phyloP scores from a whole-genome alignment of 192 early-diverging fungal genomes.

The Coemansia sp. region DNA sequence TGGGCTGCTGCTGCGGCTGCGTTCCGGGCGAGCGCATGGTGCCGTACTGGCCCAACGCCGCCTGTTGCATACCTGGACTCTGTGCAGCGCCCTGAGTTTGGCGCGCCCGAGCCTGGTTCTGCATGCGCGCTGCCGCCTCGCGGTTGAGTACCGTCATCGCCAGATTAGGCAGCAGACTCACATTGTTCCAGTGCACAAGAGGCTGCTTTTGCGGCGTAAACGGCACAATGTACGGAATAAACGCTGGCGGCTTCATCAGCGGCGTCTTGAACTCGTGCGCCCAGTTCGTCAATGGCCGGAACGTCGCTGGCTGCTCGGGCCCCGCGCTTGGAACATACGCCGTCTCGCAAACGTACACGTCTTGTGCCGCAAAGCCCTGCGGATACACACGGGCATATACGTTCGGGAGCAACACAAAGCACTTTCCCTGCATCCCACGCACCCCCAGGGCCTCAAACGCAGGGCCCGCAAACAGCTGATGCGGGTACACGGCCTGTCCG shows the following conservation, averaged over 20 bases:
- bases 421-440: slow-evolving; percentile 45
- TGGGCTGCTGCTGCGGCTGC: slow-evolving; percentile 7
- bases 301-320: slow-evolving; percentile 15
- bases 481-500: slow-evolving; percentile 47
- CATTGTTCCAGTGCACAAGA: slow-evolving; percentile 30
- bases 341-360: slow-evolving; percentile 49
- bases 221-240: slow-evolving; percentile 44
- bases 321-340: slow-evolving; percentile 15
- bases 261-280: slow-evolving; percentile 50
- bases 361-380: slow-evolving; percentile 41
- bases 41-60: neutral
- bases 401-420: slow-evolving; percentile 42
- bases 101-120: slow-evolving; percentile 17
- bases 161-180: slow-evolving; percentile 29
- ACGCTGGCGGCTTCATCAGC: slow-evolving; percentile 42
- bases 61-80: slow-evolving; percentile 2
- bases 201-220: slow-evolving; percentile 36
- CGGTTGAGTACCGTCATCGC: slow-evolving; percentile 47
- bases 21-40: slow-evolving; percentile 1
- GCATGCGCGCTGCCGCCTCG: slow-evolving; percentile 31
- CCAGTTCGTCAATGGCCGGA: slow-evolving; percentile 46
- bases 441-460: slow-evolving; percentile 42
- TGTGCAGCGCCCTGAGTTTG: neutral
- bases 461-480: slow-evolving; percentile 47
- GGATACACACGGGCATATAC: slow-evolving; percentile 51